Conservation (phyloP, 192 early-diverging fungal species). For the Kickxella alabastrina region DNA sequence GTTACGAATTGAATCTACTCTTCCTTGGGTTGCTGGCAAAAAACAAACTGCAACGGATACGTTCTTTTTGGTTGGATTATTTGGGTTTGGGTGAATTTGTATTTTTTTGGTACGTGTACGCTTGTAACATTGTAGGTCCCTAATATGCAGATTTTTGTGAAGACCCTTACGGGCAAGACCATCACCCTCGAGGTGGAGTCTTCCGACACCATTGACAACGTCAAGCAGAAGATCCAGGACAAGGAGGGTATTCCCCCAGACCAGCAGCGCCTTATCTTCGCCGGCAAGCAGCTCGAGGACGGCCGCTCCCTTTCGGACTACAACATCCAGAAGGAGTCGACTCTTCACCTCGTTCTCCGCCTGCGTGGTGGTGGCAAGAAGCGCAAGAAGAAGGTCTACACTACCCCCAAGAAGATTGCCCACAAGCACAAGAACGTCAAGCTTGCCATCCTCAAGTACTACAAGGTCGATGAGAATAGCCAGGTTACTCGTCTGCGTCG, state of each 20-base stretch:
- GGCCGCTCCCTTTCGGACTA: no score
- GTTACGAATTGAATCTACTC: not conserved
- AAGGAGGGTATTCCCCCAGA: no score
- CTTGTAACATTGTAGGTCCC: not conserved
- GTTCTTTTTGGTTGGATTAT: not conserved
- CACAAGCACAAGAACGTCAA: slow-evolving; percentile 99
- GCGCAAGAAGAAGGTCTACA: slow-evolving; percentile 99
- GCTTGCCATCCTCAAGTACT: slow-evolving; percentile 97
- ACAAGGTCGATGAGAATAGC: slow-evolving; percentile 96
- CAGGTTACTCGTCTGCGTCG: slow-evolving; percentile 98
- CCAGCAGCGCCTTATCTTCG: no score
- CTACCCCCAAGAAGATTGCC: slow-evolving; percentile 99
- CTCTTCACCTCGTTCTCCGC: slow-evolving; percentile 75
- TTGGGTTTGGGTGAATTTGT: not conserved
- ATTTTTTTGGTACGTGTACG: not conserved
- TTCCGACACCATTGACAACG: slow-evolving; percentile 68
- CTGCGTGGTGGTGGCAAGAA: slow-evolving; percentile 95
- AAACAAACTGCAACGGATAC: no score
- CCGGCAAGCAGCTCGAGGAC: no score
- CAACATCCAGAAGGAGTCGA: no score
- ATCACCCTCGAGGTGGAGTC: slow-evolving; percentile 83
- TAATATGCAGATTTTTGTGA: slow-evolving; percentile 20
- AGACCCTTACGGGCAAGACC: slow-evolving; percentile 89
- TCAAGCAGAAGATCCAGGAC: slow-evolving; percentile 54
- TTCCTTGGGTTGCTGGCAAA: not conserved